Evolutionary conservation across 192 early-diverging fungal genomes (phyloP), one percentile per base, ranked within the genome.

Genomic region (Rhizophagus clarus): DNA sequence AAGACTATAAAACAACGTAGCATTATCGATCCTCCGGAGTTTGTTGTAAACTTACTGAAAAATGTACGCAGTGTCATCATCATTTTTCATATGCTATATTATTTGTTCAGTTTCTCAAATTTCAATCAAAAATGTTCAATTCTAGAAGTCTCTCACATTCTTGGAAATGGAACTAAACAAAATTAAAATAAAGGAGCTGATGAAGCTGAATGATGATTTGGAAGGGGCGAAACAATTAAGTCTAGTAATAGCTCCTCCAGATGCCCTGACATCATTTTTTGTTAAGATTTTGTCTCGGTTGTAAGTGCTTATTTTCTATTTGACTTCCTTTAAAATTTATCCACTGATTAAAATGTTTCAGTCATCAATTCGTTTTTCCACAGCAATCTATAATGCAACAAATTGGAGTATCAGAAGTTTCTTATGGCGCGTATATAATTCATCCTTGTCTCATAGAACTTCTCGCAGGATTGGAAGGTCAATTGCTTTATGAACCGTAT

Each of bases 101-200:
- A n/a, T n/a, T n/a, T n/a, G n/a, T n/a, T 75, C 60, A 61, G 51
- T 62, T 75, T 75, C 34, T 37, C 5, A 37, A 5, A 37, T 37
- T 37, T 37, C 4, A 5, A 4, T 75, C 7, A 75, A 61, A n/a
- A 75, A 61, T 75, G 56, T 75, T 29, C 56, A 75, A 75, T 75
- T 61, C 61, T 75, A 75, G 74, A 75, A 75, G 74, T 62, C 60
- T 37, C 60, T 60, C 34, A 29, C 29, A 60, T 14, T 0, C 5
- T 75, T 62, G 32, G 74, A 17, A 0, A 75, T n/a, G 74, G 74
- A 75, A 61, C 74, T 75, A 31, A 61, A 75, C 31, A 75, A 60
- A 62, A 75, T 75, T 17, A 75, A 75, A 75, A 75, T 75, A 75
- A 62, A 75, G 74, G 60, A 75, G 74, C 40, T 75, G 74, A 61